Evolutionary conservation across 768 basidiomycete genomes (phyloP), one percentile per base, ranked within the genome.

Genomic region (Candolleomyces aberdarensis): DNA sequence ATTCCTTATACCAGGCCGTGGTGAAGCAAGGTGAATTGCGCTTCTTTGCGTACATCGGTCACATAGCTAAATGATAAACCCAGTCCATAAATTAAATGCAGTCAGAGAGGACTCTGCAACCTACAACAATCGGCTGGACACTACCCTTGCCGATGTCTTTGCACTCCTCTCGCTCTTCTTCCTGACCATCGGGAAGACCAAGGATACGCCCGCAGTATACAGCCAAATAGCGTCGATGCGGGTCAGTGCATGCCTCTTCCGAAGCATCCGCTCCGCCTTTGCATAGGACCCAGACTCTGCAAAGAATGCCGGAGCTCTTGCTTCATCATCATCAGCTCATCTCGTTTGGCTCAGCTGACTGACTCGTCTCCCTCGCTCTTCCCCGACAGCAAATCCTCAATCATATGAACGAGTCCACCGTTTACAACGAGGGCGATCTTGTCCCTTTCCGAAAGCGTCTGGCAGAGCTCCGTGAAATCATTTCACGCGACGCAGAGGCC

Each of bases 161-260:
- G 89, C 85, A 69, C 83, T 99, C 53, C 84, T 99, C 48, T 96
- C 94, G 14, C 84, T 99, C 65, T 98, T 97, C 83, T 99, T 95
- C 80, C 87, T 99, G 67, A 97, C 96, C 41, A 95, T 99, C 63
- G 97, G 97, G 47, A 96, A 95, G 78, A 95, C 93, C 44, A 86
- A 88, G 65, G 96, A 98, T 73, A 89, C 89, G 10, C 96, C 96
- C 0, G 96, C 96, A 26, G 94, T 91, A 0, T 99, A 97, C 74
- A 94, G 92, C 64, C 97, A 98, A 69, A 87, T 98, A 64, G 94
- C 94, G 43, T 94, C 90, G 62, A 97, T 99, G 89, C 80, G 91
- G 75, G 95, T 98, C 69, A 83, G 94, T 88, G 56, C 60, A 48
- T 56, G 46, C 57, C 61, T 36, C 47, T 56, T 58, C 55, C 56